phyloP scores from a whole-genome alignment of 495 filamentous ascomycete species.

The Apodospora peruviana region DNA sequence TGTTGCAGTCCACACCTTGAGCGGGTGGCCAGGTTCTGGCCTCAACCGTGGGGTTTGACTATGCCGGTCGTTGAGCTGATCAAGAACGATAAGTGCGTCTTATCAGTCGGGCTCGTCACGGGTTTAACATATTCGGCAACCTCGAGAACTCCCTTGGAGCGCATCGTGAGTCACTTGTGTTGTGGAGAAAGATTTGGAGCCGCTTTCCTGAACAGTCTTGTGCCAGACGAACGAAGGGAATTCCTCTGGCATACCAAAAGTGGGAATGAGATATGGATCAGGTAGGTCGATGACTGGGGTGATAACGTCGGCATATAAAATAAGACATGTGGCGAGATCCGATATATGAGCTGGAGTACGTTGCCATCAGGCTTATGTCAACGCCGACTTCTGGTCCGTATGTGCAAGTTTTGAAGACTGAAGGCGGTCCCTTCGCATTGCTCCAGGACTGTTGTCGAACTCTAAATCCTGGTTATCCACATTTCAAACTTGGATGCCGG shows the following conservation, averaged over 20 bases:
- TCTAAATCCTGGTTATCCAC: too few relatives aligned
- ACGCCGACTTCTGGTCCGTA: too few relatives aligned
- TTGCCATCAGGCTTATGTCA: too few relatives aligned
- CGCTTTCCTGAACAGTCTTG: constrained; percentile 26
- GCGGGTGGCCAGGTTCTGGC: constrained; percentile 82
- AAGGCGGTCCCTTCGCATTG: too few relatives aligned
- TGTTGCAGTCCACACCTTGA: too few relatives aligned
- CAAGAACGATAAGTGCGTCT: constrained; percentile 79
- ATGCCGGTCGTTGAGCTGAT: constrained; percentile 84
- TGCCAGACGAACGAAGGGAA: constrained; percentile 11
- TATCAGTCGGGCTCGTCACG: constrained; percentile 82
- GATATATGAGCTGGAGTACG: too few relatives aligned
- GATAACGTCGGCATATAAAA: constrained; percentile 56
- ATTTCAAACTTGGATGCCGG: too few relatives aligned
- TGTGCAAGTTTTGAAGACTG: too few relatives aligned
- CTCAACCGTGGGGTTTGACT: constrained; percentile 96
- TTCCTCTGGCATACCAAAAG: constrained; percentile 37
- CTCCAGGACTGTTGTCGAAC: too few relatives aligned
- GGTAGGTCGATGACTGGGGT: constrained; percentile 47
- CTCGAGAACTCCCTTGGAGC: constrained; percentile 43
- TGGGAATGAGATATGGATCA: constrained; percentile 25
- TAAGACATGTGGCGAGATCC: constrained; percentile 36
- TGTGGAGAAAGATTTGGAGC: constrained; percentile 33
- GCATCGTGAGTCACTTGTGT: constrained; percentile 25
- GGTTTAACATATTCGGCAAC: constrained; percentile 88